Conservation (phyloP, 148 eudicot genomes). For the Dianthus caryophyllus region DNA sequence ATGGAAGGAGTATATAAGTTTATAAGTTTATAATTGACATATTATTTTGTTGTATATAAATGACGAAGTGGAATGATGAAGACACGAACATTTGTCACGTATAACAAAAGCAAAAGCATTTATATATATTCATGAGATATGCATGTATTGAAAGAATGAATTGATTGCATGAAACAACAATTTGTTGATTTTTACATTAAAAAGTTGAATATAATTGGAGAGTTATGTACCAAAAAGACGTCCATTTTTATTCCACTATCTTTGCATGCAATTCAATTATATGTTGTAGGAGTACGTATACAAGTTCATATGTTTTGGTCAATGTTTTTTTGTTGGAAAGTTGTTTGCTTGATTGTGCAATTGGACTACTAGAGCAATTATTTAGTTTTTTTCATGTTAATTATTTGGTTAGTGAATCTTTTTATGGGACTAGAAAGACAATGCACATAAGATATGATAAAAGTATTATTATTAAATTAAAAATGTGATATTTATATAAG, state of each 20-base stretch:
- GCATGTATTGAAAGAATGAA: no score
- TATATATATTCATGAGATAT: slow-evolving; percentile 11
- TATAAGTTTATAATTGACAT: neutral
- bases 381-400: neutral
- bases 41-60: neutral
- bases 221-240: slow-evolving; percentile 4
- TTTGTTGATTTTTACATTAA: slow-evolving; percentile 15
- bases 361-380: slow-evolving; percentile 8
- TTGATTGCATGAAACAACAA: slow-evolving; percentile 21
- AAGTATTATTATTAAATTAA: no score
- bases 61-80: slow-evolving; percentile 15
- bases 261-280: neutral
- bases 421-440: neutral
- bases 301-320: slow-evolving; percentile 12
- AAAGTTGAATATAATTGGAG: slow-evolving; percentile 17
- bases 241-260: slow-evolving; percentile 5
- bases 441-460: neutral
- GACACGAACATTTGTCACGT: slow-evolving; percentile 22
- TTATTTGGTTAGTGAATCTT: neutral
- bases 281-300: no score
- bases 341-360: neutral
- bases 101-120: slow-evolving; percentile 14
- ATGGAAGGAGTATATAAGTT: neutral
- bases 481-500: no score
- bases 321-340: neutral